Percentiles rank a stretch among this genome's conserved stretches.
phyloP scores from a whole-genome alignment of 176 grass and related monocot genomes.

The Raddia distichophylla region DNA sequence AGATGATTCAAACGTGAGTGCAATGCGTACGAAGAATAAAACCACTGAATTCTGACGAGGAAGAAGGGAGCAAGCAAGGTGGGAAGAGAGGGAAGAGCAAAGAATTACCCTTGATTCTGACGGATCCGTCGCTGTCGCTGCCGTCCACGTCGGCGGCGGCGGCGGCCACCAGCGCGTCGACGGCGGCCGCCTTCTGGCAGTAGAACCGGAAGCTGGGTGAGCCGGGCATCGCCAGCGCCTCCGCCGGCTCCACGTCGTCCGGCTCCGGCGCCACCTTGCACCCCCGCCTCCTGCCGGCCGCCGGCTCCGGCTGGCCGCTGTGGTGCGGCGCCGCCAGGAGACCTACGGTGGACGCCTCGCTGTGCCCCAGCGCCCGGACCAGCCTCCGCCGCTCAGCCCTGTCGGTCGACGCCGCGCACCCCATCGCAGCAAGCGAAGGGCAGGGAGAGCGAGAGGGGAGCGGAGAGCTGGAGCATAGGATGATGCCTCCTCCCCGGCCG shows the following conservation, averaged over 20 bases:
- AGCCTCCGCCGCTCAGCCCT: conserved; percentile 43
- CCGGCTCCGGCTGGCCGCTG: not conserved
- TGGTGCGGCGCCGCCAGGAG: not conserved
- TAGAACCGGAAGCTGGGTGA: conserved; percentile 66
- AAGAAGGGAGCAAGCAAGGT: not conserved
- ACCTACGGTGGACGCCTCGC: conserved; percentile 40
- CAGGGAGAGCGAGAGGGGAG: conserved; percentile 5
- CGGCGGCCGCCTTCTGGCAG: conserved; percentile 39
- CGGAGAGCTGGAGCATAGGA: not conserved
- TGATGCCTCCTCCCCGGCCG: not conserved
- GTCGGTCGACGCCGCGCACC: conserved; percentile 48
- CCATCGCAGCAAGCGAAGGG: conserved; percentile 48
- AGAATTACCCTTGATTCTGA: conserved; percentile 19
- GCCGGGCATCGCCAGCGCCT: conserved; percentile 1
- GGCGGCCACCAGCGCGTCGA: conserved; percentile 40
- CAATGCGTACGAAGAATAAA: conserved; percentile 10
- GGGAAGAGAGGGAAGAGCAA: too few relatives aligned
- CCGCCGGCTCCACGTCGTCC: not conserved
- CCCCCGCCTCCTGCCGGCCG: not conserved
- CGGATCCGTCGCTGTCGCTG: not conserved
- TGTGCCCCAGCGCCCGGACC: conserved; percentile 25
- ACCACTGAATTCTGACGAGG: not conserved
- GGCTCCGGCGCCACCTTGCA: conserved; percentile 47
- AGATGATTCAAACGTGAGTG: conserved; percentile 3
- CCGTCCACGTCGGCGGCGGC: conserved; percentile 2